Base-by-base conservation (phyloP, 2,329 filamentous ascomycete genomes). In the Xylariaceae sp. region DNA sequence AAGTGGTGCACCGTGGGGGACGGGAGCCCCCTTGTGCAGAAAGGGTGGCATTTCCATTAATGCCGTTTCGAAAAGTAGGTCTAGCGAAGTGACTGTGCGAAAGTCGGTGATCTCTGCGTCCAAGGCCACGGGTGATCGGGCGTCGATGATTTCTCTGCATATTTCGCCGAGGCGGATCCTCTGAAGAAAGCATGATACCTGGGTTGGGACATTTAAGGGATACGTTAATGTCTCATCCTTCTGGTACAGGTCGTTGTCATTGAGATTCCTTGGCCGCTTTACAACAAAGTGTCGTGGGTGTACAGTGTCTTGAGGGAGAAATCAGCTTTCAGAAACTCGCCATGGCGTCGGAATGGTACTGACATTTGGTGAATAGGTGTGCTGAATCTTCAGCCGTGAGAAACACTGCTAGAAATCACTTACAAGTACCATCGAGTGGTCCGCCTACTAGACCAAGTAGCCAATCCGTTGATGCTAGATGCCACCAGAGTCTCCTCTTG, bases 401-500 rank as follows among this genome's bases (percentile, higher is more conserved):
- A 29, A 26, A 26, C 18, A 7, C 13, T 40, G 12, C 22, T 32
- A 22, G 26, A 18, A 12, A 18, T 15, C 22, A 56, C 56, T 51
- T 44, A 58, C 56, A 58, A 15, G 56, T 58, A 22, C 56, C 56
- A 49, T 59, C 54, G 13, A 54, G 43, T 10, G 57, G 54, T 3
- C 57, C 52, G 13, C 57, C 55, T 12, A 58, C 47, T 1, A 55
- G 13, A 29, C 67, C 58, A 0, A 60, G 46, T 56, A 75, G 65
- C 74, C 71, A 74, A 55, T 76, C 73, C 4, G 68, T 71, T 0
- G 69, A 63, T 9, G 67, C 67, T 5, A 76, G 62, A 56, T 75
- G 72, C 74, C 74, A 76, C 74, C 74, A 76, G 3, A 75, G 58
- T 43, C 74, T 65, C 16, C 74, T 64, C 39, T 70, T 73, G 36